Evolutionary conservation across 768 basidiomycete genomes (phyloP), one percentile per base, ranked within the genome.

Genomic region (Tricholoma bakamatsutake): DNA sequence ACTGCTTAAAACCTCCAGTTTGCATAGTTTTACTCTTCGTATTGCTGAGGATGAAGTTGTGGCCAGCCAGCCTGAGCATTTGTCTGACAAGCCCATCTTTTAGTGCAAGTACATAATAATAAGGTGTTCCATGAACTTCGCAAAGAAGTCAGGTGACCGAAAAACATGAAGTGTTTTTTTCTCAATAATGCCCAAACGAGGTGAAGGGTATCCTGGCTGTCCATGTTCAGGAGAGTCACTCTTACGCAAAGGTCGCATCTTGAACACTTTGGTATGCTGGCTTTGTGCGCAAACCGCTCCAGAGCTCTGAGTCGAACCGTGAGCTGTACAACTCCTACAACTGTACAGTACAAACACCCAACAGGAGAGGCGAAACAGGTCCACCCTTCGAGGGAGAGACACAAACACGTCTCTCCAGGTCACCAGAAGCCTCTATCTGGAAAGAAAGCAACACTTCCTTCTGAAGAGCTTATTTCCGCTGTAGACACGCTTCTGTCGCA

Each of bases 141-240:
- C 21, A 24, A 24, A 24, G 21, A 24, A 24, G 40, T 42, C 40
- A 42, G 40, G 40, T 42, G 40, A 42, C 8, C 40, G 17, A 18
- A 42, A 18, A 17, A 21, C 40, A 9, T 13, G 13, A 12, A 37
- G 5, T 35, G 10, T 31, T 31, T 35, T 37, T 6, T 15, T 37
- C n/a, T 6, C 12, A 37, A 37, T 35, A 35, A 35, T 35, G 35
- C 35, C 35, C 17, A 40, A 17, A 40, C 18, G 18, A 18, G 5
- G 40, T 8, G 18, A 17, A 40, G 40, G 40, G 8, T 18, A 61
- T 59, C 51, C 60, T 69, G 69, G 64, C 79, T 82, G 83, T 83
- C 81, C 81, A 88, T 88, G 86, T 85, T 83, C 72, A 82, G 79
- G 81, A 80, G 80, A 73, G 77, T 73, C 66, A 69, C 76, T 65